Base-by-base conservation (phyloP, 306 rosid genomes). In the Myrica gale region DNA sequence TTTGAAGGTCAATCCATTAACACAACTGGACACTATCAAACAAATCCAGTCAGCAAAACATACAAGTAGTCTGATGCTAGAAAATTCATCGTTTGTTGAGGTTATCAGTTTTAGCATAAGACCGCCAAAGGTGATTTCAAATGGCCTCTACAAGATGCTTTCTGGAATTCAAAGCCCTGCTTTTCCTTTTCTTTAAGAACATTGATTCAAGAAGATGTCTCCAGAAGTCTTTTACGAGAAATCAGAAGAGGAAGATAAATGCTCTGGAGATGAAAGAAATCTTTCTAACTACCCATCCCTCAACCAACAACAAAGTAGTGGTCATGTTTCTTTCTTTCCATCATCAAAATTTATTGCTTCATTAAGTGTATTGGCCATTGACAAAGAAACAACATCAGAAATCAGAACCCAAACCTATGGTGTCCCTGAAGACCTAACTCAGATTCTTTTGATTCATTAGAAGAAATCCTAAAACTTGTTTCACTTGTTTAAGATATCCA, bases 1-100 rank as follows among this genome's bases (percentile, higher is more conserved):
- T 66, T 32, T 16, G 48, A 44, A 66, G 8, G 70, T 66, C 70
- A 66, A 66, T 66, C 70, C 70, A 17, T 66, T 7, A 66, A n/a
- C 42, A 41, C 9, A 16, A n/a, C 50, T 9, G 20, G 50, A 42
- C 45, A 41, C 42, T 66, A 19, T n/a, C 48, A 66, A 41, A 66
- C 50, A 66, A 66, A 16, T 32, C 47, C 17, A 9, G 26, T 66
- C 7, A 66, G 50, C 48, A 66, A 66, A 43, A 4, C 17, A 66
- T 8, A 66, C 3, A 63, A 66, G 42, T 17, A 66, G 21, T 20
- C 11, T 9, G 21, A 58, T 26, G 26, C 12, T 58, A 58, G 41
- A 21, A 65, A 65, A 7, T 48, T 7, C 48, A 7, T 66, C 4
- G 69, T 42, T 42, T 8, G 23, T n/a, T 16, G 50, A 66, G 50